phyloP scores from a whole-genome alignment of 495 filamentous ascomycete species.

The Penicillium cinerascens region DNA sequence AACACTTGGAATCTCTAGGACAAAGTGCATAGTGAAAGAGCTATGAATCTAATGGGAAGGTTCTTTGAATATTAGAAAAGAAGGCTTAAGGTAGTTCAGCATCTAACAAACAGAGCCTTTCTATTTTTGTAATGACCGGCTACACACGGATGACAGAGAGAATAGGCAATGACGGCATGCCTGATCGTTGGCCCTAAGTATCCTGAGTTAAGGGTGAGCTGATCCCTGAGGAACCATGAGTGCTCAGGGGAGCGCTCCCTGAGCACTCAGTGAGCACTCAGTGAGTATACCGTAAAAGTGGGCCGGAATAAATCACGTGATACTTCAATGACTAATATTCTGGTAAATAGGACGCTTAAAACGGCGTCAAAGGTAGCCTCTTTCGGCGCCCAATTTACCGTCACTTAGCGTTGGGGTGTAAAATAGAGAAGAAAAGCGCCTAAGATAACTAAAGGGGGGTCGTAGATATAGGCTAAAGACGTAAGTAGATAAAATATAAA shows the following conservation, averaged over 20 bases:
- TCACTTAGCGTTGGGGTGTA: no score
- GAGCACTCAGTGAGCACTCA: conserved; percentile 10
- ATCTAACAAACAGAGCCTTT: conserved; percentile 3
- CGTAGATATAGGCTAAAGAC: neutral
- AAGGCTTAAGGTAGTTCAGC: no score
- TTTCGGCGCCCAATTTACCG: no score
- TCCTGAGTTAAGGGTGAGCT: conserved; percentile 6
- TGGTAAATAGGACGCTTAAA: conserved; percentile 7
- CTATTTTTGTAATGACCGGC: neutral
- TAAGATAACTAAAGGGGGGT: conserved; percentile 11
- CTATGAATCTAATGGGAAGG: neutral
- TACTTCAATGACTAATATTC: neutral
- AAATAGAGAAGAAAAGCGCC: conserved; percentile 46
- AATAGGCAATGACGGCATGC: neutral
- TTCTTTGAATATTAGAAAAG: conserved; percentile 8
- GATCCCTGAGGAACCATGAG: conserved; percentile 2
- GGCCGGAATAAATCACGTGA: conserved; percentile 1
- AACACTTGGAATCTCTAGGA: neutral
- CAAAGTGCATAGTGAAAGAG: neutral
- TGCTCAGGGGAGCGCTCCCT: conserved; percentile 1
- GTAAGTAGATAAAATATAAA: no score
- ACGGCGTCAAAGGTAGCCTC: no score
- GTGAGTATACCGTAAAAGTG: conserved; percentile 2
- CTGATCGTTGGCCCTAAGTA: conserved; percentile 3
- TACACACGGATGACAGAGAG: conserved; percentile 3